phyloP scores from a whole-genome alignment of 73 alveolate species.

The Tetrahymena borealis region DNA sequence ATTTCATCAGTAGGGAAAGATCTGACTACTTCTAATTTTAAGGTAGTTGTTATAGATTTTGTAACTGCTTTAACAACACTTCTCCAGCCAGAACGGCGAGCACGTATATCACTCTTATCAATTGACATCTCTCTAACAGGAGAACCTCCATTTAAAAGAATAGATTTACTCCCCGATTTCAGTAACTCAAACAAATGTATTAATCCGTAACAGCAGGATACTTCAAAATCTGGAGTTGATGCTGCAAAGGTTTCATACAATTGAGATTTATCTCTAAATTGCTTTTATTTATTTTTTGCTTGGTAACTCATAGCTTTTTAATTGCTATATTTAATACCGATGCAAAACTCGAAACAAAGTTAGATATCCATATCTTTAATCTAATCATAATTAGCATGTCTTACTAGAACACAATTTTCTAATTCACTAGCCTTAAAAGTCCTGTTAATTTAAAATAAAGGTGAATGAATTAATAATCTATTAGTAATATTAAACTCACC shows the following conservation, averaged over 20 bases:
- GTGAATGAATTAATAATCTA: too few relatives aligned
- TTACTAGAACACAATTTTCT: conserved; percentile 7
- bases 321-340: neutral
- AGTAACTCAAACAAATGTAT: conserved; percentile 9
- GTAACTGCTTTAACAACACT: conserved; percentile 34
- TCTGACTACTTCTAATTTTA: neutral
- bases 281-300: neutral
- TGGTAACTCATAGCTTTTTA: neutral
- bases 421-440: conserved; percentile 1
- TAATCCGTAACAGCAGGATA: conserved; percentile 28
- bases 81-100: conserved; percentile 44
- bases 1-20: conserved; percentile 2
- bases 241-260: neutral
- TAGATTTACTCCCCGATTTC: conserved; percentile 16
- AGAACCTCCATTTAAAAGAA: conserved; percentile 33
- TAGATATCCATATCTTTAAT: conserved; percentile 9
- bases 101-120: conserved; percentile 19
- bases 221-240: neutral
- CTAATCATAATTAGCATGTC: conserved; percentile 34
- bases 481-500: too few relatives aligned
- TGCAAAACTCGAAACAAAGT: conserved; percentile 15
- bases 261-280: neutral
- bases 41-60: conserved; percentile 7
- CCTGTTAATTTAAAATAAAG: neutral
- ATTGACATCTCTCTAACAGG: conserved; percentile 29